Percentiles rank a stretch among this genome's conserved stretches.
Evolutionary conservation across 2,329 filamentous ascomycete genomes (phyloP).

Genomic region (Seiridium unicorne): DNA sequence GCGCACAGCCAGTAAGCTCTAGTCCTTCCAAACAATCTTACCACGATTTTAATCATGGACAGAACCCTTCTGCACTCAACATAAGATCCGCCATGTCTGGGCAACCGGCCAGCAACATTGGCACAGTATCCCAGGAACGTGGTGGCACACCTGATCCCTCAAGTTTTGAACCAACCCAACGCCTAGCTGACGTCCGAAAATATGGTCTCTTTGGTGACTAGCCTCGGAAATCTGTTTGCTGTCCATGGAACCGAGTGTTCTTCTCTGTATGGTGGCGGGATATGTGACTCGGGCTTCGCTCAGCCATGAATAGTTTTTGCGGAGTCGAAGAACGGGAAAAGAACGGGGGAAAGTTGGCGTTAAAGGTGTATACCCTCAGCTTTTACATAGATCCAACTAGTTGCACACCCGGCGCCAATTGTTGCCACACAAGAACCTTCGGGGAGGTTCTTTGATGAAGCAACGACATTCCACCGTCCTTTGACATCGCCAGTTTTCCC

Average conservation of each 20-base stretch:
- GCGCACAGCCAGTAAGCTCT: conserved; percentile 56
- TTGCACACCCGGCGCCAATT: conserved; percentile 86
- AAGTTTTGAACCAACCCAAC: conserved; percentile 69
- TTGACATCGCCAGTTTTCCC: conserved; percentile 61
- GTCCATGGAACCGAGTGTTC: neutral
- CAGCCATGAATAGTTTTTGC: no score
- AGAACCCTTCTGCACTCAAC: conserved; percentile 44
- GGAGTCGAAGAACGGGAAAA: no score
- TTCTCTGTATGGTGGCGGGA: conserved; percentile 5
- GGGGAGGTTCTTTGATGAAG: conserved; percentile 53
- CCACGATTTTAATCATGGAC: neutral
- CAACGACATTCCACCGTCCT: conserved; percentile 66
- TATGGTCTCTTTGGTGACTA: conserved; percentile 39
- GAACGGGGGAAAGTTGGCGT: conserved; percentile 6
- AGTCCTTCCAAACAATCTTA: neutral
- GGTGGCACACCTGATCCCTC: conserved; percentile 14
- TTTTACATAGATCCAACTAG: conserved; percentile 69
- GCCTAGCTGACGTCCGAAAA: conserved; percentile 63
- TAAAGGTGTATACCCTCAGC: conserved; percentile 28
- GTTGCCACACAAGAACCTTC: conserved; percentile 50
- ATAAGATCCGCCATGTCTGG: conserved; percentile 36
- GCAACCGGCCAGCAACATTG: conserved; percentile 18
- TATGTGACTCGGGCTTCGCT: no score
- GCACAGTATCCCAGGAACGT: conserved; percentile 7
- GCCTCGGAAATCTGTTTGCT: neutral